Evolutionary conservation across 768 basidiomycete species (phyloP).

Genomic region (Suillus brevipes): DNA sequence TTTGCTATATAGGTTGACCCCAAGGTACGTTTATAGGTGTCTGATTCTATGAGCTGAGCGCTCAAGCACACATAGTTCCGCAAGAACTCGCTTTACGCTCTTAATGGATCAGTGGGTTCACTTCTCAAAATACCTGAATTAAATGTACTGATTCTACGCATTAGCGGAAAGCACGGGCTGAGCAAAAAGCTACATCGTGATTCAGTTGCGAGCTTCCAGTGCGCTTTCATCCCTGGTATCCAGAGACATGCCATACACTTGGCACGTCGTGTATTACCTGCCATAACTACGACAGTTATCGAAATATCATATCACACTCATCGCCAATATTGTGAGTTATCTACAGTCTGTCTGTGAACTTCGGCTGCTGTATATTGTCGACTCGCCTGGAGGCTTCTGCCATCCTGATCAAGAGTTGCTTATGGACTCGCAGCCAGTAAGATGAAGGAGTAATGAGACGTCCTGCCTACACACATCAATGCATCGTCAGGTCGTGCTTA

Average conservation of each 20-base stretch:
- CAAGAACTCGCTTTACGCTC: conserved; percentile 74
- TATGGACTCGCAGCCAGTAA: conserved; percentile 65
- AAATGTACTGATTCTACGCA: conserved; percentile 11
- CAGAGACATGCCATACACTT: neutral
- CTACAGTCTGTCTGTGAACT: conserved; percentile 17
- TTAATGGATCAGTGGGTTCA: conserved; percentile 67
- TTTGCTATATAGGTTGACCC: conserved; percentile 61
- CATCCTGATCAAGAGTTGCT: conserved; percentile 54
- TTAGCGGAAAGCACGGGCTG: conserved; percentile 68
- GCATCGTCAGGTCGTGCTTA: conserved; percentile 67
- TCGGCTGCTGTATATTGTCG: conserved; percentile 23
- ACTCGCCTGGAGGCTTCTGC: conserved; percentile 31
- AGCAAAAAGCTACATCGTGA: conserved; percentile 50
- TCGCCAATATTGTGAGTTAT: conserved; percentile 15
- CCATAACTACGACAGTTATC: conserved; percentile 20
- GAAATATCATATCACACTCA: conserved; percentile 15
- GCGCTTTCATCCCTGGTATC: neutral
- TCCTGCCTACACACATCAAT: conserved; percentile 49
- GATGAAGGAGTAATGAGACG: neutral
- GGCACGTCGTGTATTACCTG: conserved; percentile 2
- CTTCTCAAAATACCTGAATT: neutral
- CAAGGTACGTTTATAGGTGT: conserved; percentile 52
- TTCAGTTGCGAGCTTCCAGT: neutral
- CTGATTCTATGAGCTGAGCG: neutral
- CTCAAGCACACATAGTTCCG: conserved; percentile 60